Percentiles rank a stretch among this genome's conserved stretches.
phyloP scores from a whole-genome alignment of 2,329 filamentous ascomycete species.

The Cercospora sesami region DNA sequence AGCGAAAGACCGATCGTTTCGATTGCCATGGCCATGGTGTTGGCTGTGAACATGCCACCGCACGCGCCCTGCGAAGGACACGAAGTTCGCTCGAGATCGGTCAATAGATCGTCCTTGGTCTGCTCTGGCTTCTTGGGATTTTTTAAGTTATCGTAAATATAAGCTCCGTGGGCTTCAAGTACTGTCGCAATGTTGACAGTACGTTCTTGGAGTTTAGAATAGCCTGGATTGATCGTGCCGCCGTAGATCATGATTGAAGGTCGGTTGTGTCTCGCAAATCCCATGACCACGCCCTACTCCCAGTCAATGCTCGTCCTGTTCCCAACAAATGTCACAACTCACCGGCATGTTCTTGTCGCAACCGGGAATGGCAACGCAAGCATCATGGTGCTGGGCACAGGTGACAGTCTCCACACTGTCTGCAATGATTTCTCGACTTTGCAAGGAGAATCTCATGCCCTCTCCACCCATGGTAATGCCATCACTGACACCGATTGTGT shows the following conservation, averaged over 20 bases:
- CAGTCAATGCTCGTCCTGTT: not conserved
- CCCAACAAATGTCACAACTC: slow-evolving; percentile 41
- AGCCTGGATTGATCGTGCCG: slow-evolving; percentile 85
- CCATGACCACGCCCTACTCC: slow-evolving; percentile 56
- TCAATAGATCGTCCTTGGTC: slow-evolving; percentile 73
- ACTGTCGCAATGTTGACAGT: slow-evolving; percentile 86
- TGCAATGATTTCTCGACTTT: slow-evolving; percentile 87
- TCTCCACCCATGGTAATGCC: slow-evolving; percentile 95
- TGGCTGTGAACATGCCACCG: slow-evolving; percentile 92
- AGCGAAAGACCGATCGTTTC: slow-evolving; percentile 84
- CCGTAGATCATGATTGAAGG: slow-evolving; percentile 96
- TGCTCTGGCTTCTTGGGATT: slow-evolving; percentile 69
- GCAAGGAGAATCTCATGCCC: slow-evolving; percentile 91
- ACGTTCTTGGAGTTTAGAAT: slow-evolving; percentile 71
- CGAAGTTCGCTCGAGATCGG: slow-evolving; percentile 76
- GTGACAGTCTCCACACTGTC: slow-evolving; percentile 94
- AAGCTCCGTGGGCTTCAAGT: slow-evolving; percentile 84
- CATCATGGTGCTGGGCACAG: slow-evolving; percentile 87
- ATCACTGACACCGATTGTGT: slow-evolving; percentile 82
- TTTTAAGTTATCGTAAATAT: slow-evolving; percentile 70
- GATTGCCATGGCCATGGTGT: slow-evolving; percentile 89
- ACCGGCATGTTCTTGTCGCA: slow-evolving; percentile 99
- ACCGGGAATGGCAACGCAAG: slow-evolving; percentile 87
- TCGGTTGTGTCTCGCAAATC: slow-evolving; percentile 84
- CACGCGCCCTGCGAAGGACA: slow-evolving; percentile 80